These are phyloP conservation scores for Diplocarpon mali DNA, from an alignment of 2,329 filamentous ascomycete species.

Conservation along the genomic window DNA sequence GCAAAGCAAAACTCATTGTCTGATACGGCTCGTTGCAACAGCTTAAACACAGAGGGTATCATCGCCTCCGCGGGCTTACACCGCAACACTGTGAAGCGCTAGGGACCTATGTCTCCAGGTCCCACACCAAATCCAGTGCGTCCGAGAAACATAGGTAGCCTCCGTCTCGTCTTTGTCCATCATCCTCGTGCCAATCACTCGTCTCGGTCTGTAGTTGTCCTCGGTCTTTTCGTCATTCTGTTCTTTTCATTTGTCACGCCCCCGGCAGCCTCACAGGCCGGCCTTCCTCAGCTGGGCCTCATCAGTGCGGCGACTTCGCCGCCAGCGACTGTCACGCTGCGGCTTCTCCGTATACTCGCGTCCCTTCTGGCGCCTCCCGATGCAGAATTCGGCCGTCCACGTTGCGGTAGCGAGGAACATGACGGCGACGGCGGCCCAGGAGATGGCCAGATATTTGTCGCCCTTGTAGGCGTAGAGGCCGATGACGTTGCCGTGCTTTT, in stretches of 20 bases:
- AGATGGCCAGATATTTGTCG: slow-evolving; percentile 43
- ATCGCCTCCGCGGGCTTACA: no score
- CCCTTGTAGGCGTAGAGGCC: slow-evolving; percentile 33
- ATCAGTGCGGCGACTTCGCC: slow-evolving; percentile 14
- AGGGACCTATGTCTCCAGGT: no score
- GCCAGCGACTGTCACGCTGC: not conserved
- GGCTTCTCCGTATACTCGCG: slow-evolving; percentile 22
- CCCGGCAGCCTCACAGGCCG: slow-evolving; percentile 9
- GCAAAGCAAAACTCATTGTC: no score
- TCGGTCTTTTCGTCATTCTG: no score
- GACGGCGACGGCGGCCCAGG: slow-evolving; percentile 43
- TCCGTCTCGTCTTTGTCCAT: no score
- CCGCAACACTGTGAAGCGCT: no score
- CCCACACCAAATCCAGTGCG: no score
- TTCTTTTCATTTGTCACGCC: not conserved
- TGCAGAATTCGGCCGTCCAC: slow-evolving; percentile 24
- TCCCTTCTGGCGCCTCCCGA: slow-evolving; percentile 16
- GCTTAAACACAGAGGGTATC: no score
- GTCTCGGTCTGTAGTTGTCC: no score
- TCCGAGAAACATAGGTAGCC: no score
- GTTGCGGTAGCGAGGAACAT: slow-evolving; percentile 29
- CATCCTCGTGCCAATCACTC: no score
- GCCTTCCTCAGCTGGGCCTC: slow-evolving; percentile 16
- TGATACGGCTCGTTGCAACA: no score
- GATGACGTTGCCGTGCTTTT: slow-evolving; percentile 25